Base-by-base conservation (phyloP, 768 basidiomycete species). In the Russula ochroleuca region DNA sequence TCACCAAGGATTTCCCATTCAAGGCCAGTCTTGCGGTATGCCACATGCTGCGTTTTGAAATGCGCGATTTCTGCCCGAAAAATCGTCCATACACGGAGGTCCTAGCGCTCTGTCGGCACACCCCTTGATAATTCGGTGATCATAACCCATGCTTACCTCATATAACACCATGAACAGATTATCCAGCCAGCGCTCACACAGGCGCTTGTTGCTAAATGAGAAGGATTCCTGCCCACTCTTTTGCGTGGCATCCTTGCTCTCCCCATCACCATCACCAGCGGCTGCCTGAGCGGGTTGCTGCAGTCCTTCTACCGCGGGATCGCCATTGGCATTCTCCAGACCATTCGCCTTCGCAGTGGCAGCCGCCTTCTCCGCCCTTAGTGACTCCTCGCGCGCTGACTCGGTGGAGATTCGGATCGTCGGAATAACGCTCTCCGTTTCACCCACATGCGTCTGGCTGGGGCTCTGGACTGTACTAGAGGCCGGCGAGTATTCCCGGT, bases 1-100 rank as follows among this genome's bases (percentile, higher is more conserved):
- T 98, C 97, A 10, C 96, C 97, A 25, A 99, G 79, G 51, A 98
- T 96, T 77, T 98, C 97, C 96, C 97, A 99, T 75, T 99, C 97
- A 21, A 92, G 75, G 0, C 92, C 94, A 0, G 96, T 98, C 78
- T 98, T 98, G 64, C 94, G 86, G 73, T 99, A 99, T 0, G 95
- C 94, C 62, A 98, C 90, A 67, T 97, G 95, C 73, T 98, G 96
- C 3, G 94, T 95, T 73, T 97, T 98, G 83, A 97, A 99, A 73
- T 99, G 97, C 0, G 95, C 94, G 13, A 98, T 91, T 72, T 98
- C 97, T 2, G 97, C 96, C 25, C 97, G 84, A 85, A 96, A 99
- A 70, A 99, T 98, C 1, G 97, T 99, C 89, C 96, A 98, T 5
- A 99, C 91, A 17, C 97, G 86, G 43, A 99, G 79, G 73, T 99